phyloP scores from a whole-genome alignment of 140 eudicot species.

The Flaveria floridana region DNA sequence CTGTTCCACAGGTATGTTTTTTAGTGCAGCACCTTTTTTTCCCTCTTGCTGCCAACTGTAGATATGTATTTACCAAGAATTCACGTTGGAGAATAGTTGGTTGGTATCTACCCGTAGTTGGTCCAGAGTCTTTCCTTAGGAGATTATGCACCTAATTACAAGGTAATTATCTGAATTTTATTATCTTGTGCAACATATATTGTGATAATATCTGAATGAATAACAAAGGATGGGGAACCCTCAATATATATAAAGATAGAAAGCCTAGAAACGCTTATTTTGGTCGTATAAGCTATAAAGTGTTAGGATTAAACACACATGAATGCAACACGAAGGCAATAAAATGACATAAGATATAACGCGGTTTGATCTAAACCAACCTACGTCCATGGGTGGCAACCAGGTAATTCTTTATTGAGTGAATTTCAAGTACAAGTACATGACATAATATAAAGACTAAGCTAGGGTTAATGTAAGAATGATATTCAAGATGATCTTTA shows the following conservation, averaged over 20 bases:
- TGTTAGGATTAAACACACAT: no score
- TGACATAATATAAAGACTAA: no score
- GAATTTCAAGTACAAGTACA: no score
- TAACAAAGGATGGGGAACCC: not conserved
- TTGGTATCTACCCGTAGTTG: not conserved
- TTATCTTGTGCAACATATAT: not conserved
- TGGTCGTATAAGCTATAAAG: no score
- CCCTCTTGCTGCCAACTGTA: not conserved
- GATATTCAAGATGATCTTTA: no score
- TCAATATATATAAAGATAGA: not conserved
- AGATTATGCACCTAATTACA: not conserved
- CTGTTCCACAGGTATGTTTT: slow-evolving; percentile 78
- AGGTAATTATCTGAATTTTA: not conserved
- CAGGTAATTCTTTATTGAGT: no score
- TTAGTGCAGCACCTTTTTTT: not conserved
- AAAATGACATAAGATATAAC: no score
- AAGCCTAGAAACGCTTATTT: no score
- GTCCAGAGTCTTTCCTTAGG: not conserved
- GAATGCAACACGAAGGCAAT: no score
- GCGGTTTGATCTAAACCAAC: no score
- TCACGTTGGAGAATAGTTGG: not conserved
- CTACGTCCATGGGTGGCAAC: no score
- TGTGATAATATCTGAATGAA: not conserved
- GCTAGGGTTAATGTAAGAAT: no score
- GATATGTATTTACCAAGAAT: not conserved